phyloP scores from a whole-genome alignment of 352 stramenopile genomes.

The Globisporangium camurandrum region DNA sequence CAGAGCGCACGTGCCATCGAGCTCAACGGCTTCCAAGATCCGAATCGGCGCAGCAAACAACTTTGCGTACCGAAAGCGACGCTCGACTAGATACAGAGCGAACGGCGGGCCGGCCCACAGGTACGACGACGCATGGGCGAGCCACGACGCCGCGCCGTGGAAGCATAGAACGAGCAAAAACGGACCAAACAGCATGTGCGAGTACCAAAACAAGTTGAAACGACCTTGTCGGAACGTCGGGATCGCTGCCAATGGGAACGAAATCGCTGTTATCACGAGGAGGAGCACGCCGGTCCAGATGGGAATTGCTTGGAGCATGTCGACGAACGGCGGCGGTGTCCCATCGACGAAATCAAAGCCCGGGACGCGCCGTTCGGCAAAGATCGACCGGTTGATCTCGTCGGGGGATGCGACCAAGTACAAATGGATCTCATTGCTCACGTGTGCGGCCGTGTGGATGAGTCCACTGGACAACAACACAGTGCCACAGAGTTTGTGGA shows the following conservation, averaged over 20 bases:
- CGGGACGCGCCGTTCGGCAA: conserved; percentile 42
- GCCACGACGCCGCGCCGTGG: conserved; percentile 60
- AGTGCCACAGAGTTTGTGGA: conserved; percentile 71
- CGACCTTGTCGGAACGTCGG: conserved; percentile 64
- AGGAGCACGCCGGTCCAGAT: conserved; percentile 67
- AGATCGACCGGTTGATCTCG: conserved; percentile 49
- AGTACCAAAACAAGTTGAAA: conserved; percentile 82
- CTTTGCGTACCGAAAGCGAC: conserved; percentile 65
- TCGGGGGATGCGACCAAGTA: conserved; percentile 61
- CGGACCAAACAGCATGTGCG: conserved; percentile 69
- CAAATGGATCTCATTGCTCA: conserved; percentile 64
- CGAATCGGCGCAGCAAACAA: conserved; percentile 54
- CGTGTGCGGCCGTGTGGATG: conserved; percentile 54
- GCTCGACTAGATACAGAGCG: conserved; percentile 61
- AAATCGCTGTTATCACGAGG: conserved; percentile 55
- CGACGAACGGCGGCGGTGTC: conserved; percentile 44
- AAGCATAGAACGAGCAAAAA: conserved; percentile 63
- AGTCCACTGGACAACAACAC: conserved; percentile 47
- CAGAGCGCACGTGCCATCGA: conserved; percentile 59
- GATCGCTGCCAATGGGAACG: conserved; percentile 61
- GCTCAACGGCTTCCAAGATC: conserved; percentile 57
- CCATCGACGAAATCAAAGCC: conserved; percentile 37
- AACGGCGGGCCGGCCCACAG: conserved; percentile 61
- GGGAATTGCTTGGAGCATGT: conserved; percentile 59
- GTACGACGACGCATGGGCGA: conserved; percentile 47